Evolutionary conservation across 768 basidiomycete genomes (phyloP).

Genomic region (Boletus barrowsii): DNA sequence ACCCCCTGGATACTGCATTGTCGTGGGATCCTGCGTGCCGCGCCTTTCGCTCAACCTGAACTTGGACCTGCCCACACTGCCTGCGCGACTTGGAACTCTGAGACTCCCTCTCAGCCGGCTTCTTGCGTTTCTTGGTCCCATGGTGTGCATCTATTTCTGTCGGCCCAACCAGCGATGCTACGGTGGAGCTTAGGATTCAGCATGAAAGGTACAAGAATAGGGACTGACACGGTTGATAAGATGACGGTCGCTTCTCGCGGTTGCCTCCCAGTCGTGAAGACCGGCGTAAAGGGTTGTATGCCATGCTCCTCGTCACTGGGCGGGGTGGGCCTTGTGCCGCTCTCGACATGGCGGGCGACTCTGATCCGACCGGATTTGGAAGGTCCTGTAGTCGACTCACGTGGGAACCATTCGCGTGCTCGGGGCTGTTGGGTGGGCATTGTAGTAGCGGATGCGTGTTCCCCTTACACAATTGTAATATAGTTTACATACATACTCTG

Average conservation of each 20-base stretch:
- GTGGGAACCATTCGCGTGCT: conserved; percentile 13
- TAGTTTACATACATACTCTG: too few species aligned
- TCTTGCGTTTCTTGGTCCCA: conserved; percentile 11
- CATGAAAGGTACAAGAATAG: not conserved
- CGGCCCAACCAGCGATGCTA: conserved; percentile 3
- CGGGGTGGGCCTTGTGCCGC: conserved; percentile 9
- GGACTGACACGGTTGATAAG: conserved; percentile 11
- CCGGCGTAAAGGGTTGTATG: conserved; percentile 13
- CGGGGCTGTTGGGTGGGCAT: not conserved
- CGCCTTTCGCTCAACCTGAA: not conserved
- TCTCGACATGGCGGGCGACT: conserved; percentile 18
- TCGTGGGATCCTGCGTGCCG: conserved; percentile 1
- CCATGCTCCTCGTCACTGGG: conserved; percentile 27
- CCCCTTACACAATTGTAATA: too few species aligned
- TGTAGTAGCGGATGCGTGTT: too few species aligned
- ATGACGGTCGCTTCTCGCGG: not conserved
- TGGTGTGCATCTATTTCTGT: not conserved
- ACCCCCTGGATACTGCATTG: not conserved
- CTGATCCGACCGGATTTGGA: conserved; percentile 27
- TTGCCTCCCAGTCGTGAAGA: conserved; percentile 20
- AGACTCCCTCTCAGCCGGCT: not conserved
- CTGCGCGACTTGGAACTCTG: conserved; percentile 7
- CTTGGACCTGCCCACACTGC: conserved; percentile 11
- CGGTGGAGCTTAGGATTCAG: conserved; percentile 2
- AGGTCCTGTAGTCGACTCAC: conserved; percentile 27